A percentile compares a stretch with the other conserved stretches of the same genome.
Evolutionary conservation across 2,329 filamentous ascomycete species (phyloP).

Genomic region (Colletotrichum karsti): DNA sequence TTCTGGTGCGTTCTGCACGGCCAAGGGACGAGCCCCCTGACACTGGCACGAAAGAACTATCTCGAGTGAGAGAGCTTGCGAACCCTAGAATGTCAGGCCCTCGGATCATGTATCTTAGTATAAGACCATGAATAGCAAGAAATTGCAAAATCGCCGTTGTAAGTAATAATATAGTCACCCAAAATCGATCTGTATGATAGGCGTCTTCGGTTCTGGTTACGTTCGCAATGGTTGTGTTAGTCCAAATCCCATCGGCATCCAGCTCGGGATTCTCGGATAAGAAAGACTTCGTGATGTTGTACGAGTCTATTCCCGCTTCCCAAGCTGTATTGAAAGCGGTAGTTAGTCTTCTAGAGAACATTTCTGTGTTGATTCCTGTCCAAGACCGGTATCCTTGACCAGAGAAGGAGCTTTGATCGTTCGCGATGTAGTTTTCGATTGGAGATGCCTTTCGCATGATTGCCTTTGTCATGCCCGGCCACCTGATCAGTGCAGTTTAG

Average conservation of each 20-base stretch:
- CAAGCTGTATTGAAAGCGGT: background rate
- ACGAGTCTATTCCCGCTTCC: background rate
- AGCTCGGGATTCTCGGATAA: background rate
- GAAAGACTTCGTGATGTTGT: background rate
- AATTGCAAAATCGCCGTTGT: background rate
- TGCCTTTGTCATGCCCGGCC: background rate
- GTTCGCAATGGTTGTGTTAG: rapidly evolving
- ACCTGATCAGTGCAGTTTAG: no score
- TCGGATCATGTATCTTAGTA: background rate
- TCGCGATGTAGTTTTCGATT: background rate
- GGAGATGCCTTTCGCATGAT: rapidly evolving
- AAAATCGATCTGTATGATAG: background rate
- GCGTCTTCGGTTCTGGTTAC: background rate
- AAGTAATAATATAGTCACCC: background rate
- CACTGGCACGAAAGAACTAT: background rate
- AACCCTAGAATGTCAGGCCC: background rate
- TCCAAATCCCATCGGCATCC: rapidly evolving
- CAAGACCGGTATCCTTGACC: rapidly evolving
- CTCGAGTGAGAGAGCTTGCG: slow-evolving; percentile 2
- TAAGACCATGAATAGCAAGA: background rate
- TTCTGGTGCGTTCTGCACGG: background rate
- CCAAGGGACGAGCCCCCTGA: background rate
- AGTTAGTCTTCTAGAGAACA: background rate
- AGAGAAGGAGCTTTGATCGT: rapidly evolving
- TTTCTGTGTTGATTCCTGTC: rapidly evolving